Conservation (phyloP, 805 yeast genomes). For the Candida dajiaensis region DNA sequence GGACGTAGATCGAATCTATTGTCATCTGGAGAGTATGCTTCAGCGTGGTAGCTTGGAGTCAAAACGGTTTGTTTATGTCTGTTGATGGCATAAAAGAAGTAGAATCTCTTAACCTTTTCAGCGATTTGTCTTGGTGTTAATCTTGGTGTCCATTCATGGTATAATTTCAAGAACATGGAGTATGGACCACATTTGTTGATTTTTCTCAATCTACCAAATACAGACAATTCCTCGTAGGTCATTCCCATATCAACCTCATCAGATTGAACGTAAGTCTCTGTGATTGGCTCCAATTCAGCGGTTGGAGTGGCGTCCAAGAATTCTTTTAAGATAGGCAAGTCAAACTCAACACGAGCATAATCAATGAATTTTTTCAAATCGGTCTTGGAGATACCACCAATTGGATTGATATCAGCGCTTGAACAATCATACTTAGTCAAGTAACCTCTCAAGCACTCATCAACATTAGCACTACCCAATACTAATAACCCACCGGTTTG, state of each 20-base stretch:
- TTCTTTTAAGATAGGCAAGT: slow-evolving; percentile 69
- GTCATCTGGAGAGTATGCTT: slow-evolving; percentile 96
- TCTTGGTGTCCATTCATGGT: slow-evolving; percentile 88
- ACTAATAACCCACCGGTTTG: slow-evolving; percentile 73
- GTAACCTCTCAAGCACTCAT: slow-evolving; percentile 93
- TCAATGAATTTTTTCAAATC: slow-evolving; percentile 83
- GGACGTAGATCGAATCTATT: slow-evolving; percentile 95
- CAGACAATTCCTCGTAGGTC: slow-evolving; percentile 89
- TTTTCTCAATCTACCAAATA: slow-evolving; percentile 87
- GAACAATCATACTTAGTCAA: slow-evolving; percentile 96
- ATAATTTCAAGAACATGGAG: slow-evolving; percentile 83
- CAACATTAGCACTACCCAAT: slow-evolving; percentile 94
- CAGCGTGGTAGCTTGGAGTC: slow-evolving; percentile 97
- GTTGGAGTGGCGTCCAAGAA: slow-evolving; percentile 94
- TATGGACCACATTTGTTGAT: slow-evolving; percentile 95
- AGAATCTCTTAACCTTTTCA: slow-evolving; percentile 86
- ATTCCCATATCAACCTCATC: slow-evolving; percentile 99
- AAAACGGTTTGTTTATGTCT: slow-evolving; percentile 97
- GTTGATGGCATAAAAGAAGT: slow-evolving; percentile 89
- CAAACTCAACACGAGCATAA: slow-evolving; percentile 65
- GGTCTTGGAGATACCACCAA: slow-evolving; percentile 96
- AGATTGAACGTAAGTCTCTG: slow-evolving; percentile 85
- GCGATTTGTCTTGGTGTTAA: slow-evolving; percentile 83
- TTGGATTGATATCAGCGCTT: slow-evolving; percentile 95
- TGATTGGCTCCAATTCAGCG: slow-evolving; percentile 96